Evolutionary conservation across 2,329 filamentous ascomycete species (phyloP).

Genomic region (Phialemonium atrogriseum): DNA sequence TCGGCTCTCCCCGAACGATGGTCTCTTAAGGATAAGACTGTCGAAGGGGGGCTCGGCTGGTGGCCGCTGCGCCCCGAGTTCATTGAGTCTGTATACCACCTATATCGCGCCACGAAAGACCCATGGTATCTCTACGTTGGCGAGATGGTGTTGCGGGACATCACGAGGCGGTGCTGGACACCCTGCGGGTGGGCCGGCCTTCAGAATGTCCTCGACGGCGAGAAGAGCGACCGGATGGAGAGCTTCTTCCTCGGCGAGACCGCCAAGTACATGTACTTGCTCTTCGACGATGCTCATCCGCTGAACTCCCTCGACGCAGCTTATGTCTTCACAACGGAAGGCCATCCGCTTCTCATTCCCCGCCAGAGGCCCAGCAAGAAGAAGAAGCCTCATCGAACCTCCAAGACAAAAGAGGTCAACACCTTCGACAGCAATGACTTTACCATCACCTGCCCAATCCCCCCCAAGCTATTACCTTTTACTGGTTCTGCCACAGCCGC

Average conservation of each 20-base stretch:
- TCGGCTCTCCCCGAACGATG: slow-evolving; percentile 90
- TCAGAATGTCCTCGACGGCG: slow-evolving; percentile 71
- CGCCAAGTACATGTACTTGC: slow-evolving; percentile 86
- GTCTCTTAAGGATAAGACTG: slow-evolving; percentile 75
- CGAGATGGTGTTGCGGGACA: slow-evolving; percentile 89
- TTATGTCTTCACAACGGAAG: slow-evolving; percentile 93
- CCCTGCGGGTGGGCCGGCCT: slow-evolving; percentile 90
- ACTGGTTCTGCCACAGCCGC: slow-evolving; percentile 74
- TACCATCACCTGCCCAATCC: slow-evolving; percentile 58
- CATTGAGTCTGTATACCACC: slow-evolving; percentile 90
- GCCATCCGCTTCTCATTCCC: slow-evolving; percentile 84
- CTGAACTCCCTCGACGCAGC: slow-evolving; percentile 80
- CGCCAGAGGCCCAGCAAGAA: slow-evolving; percentile 24
- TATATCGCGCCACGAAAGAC: slow-evolving; percentile 89
- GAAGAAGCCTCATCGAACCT: slow-evolving; percentile 9
- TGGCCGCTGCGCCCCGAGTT: slow-evolving; percentile 96
- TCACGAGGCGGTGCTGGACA: slow-evolving; percentile 81
- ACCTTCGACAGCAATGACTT: slow-evolving; percentile 35
- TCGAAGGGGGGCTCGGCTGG: slow-evolving; percentile 84
- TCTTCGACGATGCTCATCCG: slow-evolving; percentile 80
- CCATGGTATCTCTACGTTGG: slow-evolving; percentile 95
- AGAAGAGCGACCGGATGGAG: slow-evolving; percentile 92
- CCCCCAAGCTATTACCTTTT: slow-evolving; percentile 52
- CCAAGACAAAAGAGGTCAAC: slow-evolving; percentile 14
- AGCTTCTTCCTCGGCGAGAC: slow-evolving; percentile 98